Evolutionary conservation across 371 early-diverging fungal species (phyloP), one percentile per base, ranked within the genome.

Genomic region (Rhizopus arrhizus): DNA sequence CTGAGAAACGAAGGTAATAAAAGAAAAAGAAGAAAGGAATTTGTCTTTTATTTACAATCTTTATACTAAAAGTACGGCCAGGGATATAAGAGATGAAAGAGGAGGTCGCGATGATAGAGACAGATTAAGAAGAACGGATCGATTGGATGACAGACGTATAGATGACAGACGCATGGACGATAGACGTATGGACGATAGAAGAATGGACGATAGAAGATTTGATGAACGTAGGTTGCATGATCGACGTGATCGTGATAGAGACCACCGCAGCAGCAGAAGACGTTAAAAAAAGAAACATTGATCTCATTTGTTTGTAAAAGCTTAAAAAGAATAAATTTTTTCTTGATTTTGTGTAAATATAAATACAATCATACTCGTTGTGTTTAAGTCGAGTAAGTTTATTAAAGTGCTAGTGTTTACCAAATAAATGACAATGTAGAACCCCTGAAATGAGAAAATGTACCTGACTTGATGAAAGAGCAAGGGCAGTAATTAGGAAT

Each of bases 51-150:
- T 11, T 12, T 32, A 22, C 22, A 22, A 22, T 22, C 22, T 22
- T 22, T 53, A 5, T 8, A 36, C 9, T 53, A 34, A 28, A 15
- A 54, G 46, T 56, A 32, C 46, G 41, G 7, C 13, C 38, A 12
- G 58, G 46, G 32, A 46, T 15, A 53, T 34, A 2, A 53, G 62
- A 34, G 62, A 61, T 1, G 50, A 51, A 13, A 54, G 58, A 8
- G 61, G 49, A 0, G 35, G 67, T 45, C 48, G 69, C 10, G 69
- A 74, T 40, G 72, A 73, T 5, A 40, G 65, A 42, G 72, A 73
- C 5, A 40, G 65, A 42, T 35, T 45, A 51, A 51, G 63, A 43
- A 38, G 64, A 36, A n/a, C 47, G 13, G 56, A 58, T n/a, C 55
- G 63, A 4, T 4, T 53, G n/a, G 65, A 69, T n/a, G 32, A 47